Conservation (phyloP, 306 rosid genomes). For the Spatholobus suberectus region DNA sequence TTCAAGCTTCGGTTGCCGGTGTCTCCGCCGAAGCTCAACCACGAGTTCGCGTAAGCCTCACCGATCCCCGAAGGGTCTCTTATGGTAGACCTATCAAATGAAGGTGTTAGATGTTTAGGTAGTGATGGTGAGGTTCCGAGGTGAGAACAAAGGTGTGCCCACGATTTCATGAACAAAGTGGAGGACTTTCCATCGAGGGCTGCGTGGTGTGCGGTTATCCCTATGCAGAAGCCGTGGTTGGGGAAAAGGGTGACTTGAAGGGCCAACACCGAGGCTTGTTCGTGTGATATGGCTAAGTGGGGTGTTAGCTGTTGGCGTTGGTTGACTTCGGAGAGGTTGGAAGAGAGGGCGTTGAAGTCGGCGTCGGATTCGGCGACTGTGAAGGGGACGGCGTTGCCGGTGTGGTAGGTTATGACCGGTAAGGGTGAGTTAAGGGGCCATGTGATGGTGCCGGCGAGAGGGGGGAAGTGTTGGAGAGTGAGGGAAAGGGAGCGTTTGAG, state of each 20-base stretch:
- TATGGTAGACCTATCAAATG: not conserved
- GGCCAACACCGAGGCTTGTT: not conserved
- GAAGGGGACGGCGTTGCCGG: constrained; percentile 38
- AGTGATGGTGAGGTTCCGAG: not conserved
- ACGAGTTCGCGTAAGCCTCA: not conserved
- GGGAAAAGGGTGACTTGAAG: constrained; percentile 61
- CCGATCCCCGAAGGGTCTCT: not conserved
- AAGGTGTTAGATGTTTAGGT: not conserved
- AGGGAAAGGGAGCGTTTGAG: constrained; percentile 45
- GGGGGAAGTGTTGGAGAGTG: constrained; percentile 39
- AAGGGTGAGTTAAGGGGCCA: constrained; percentile 39
- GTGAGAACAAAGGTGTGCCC: constrained; percentile 40
- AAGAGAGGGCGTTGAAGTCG: not conserved
- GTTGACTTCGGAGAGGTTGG: not conserved
- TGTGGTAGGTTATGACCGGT: constrained; percentile 34
- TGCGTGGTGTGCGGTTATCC: constrained; percentile 52
- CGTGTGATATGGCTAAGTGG: not conserved
- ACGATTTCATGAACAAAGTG: constrained; percentile 51
- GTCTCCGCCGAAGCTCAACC: not conserved
- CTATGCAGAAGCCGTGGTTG: constrained; percentile 51
- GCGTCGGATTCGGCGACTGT: constrained; percentile 44
- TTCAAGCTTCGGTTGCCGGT: not conserved
- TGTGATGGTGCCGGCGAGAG: constrained; percentile 43
- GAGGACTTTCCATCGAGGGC: constrained; percentile 54
- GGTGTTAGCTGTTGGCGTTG: not conserved